These are phyloP conservation scores for Fusarium ramigenum DNA, from an alignment of 2,329 filamentous ascomycete genomes.

Conservation along the genomic window DNA sequence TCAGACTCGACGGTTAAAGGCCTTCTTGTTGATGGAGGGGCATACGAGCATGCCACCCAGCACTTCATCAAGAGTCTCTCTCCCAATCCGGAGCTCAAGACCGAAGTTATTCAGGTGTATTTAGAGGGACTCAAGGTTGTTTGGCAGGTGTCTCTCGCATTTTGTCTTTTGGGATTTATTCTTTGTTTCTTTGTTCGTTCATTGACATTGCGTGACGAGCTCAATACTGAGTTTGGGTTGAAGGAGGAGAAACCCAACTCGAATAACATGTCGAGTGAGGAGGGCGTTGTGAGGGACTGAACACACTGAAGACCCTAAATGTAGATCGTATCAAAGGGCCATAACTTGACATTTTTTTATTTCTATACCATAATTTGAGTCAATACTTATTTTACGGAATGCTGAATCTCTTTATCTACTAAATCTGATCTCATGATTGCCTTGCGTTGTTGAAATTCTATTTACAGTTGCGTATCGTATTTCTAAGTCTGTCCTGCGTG, in stretches of 20 bases:
- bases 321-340: neutral
- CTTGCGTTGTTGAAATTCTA: neutral
- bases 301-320: neutral
- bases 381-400: neutral
- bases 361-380: neutral
- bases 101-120: constrained; percentile 31
- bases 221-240: neutral
- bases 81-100: constrained; percentile 1
- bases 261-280: neutral
- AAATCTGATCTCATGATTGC: neutral
- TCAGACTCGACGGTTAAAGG: constrained; percentile 6
- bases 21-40: constrained; percentile 31
- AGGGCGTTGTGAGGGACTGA: neutral
- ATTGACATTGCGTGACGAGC: neutral
- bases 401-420: neutral
- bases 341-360: neutral
- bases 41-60: constrained; percentile 39
- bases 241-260: neutral
- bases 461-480: neutral
- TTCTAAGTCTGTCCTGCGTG: too few relatives aligned
- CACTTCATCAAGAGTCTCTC: constrained; percentile 20
- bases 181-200: constrained; percentile 3
- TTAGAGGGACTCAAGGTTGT: constrained; percentile 14
- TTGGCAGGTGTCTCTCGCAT: neutral
- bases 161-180: neutral